Evolutionary conservation across 371 early-diverging fungal species (phyloP), one percentile per base, ranked within the genome.

Genomic region (Blakeslea trispora): DNA sequence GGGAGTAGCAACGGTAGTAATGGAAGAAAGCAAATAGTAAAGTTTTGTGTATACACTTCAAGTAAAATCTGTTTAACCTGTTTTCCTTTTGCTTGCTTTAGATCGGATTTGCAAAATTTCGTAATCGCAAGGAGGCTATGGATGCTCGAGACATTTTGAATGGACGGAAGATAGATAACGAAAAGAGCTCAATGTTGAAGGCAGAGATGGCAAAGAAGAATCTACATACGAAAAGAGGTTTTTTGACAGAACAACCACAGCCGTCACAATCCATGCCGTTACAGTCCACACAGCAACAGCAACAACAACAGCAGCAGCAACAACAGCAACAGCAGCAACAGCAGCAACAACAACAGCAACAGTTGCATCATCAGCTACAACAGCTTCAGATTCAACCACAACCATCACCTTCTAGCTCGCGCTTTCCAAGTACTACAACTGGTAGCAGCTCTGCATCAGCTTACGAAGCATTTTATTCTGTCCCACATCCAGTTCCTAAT

Each of bases 181-280:
- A 95, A 59, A 80, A 81, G n/a, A 88, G 87, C 31, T 85, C 81
- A 32, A 68, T 91, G 42, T 82, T 96, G 46, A 95, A 95, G 72
- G 95, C 95, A 10, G 97, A 96, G 66, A 88, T 96, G 87, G 96
- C 96, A 23, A 94, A 93, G 69, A 96, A 95, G 77, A 93, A 95
- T 68, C 76, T 94, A 23, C 90, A 89, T 63, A 88, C 87, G 15
- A 88, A 85, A 57, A 75, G 84, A 32, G 52, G 63, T 17, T 50
- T 56, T 50, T 50, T 55, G 47, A 59, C 57, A 49, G 48, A 67
- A 53, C 49, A 60, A 45, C 58, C 61, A 34, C 35, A 60, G 22
- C 41, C 47, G 21, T n/a, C 37, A 32, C 55, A 55, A 17, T 35
- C 55, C 45, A 63, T 63, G 49, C 62, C 63, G 10, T 39, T 53